phyloP scores from a whole-genome alignment of 805 yeast species.

The Kuraishia molischiana region DNA sequence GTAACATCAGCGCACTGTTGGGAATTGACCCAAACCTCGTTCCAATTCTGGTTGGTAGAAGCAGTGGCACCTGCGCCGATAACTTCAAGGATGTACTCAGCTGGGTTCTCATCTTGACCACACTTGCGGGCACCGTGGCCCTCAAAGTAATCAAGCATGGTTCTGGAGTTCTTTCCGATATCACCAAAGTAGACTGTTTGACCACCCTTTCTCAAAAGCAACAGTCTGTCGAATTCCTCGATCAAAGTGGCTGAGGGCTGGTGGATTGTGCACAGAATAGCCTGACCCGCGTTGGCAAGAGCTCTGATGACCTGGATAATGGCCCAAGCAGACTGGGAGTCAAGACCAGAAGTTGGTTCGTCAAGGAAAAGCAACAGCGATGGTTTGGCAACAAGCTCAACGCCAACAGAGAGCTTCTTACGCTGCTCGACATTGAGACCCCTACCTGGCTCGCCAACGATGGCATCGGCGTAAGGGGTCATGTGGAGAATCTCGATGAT shows the following conservation, averaged over 20 bases:
- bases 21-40: conserved; percentile 44
- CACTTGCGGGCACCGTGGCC: conserved; percentile 57
- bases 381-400: conserved; percentile 46
- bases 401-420: conserved; percentile 44
- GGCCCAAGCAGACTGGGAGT: conserved; percentile 52
- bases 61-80: conserved; percentile 82
- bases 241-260: conserved; percentile 39
- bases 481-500: conserved; percentile 28
- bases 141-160: conserved; percentile 37
- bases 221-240: conserved; percentile 30
- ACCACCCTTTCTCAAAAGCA: conserved; percentile 41
- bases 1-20: conserved; percentile 18
- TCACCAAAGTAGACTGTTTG: conserved; percentile 45
- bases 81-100: conserved; percentile 64
- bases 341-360: conserved; percentile 57
- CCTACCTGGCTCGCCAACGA: conserved; percentile 33
- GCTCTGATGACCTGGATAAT: conserved; percentile 40
- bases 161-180: conserved; percentile 33
- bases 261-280: conserved; percentile 48
- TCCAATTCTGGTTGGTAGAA: conserved; percentile 46
- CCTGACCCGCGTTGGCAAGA: conserved; percentile 42
- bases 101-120: conserved; percentile 54
- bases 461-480: conserved; percentile 41
- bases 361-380: conserved; percentile 41
- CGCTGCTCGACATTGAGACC: conserved; percentile 48